These are phyloP conservation scores for Escovopsis weberi DNA, from an alignment of 2,329 filamentous ascomycete species.

Conservation along the genomic window DNA sequence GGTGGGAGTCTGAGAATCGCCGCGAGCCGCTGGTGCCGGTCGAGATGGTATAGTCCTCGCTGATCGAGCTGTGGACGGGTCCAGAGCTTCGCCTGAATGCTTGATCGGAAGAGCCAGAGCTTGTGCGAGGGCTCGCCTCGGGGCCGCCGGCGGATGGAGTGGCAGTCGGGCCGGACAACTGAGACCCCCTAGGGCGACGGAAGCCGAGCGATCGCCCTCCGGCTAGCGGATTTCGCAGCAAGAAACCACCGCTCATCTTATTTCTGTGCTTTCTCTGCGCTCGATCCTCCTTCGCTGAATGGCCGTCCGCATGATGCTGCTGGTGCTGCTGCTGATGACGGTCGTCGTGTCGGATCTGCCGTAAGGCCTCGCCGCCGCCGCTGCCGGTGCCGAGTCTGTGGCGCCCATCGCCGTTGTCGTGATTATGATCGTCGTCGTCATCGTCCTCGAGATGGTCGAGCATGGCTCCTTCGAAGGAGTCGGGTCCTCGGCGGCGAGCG, in stretches of 20 bases:
- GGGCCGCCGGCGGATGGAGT: not conserved
- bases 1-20: slow-evolving; percentile 3
- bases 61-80: slow-evolving; percentile 1
- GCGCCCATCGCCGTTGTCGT: not conserved
- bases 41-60: not conserved
- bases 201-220: slow-evolving; percentile 17
- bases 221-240: slow-evolving; percentile 31
- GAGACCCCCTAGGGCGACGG: slow-evolving; percentile 10
- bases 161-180: not conserved
- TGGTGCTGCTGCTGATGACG: slow-evolving; percentile 7
- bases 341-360: slow-evolving; percentile 1
- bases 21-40: not conserved
- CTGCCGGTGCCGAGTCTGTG: not conserved
- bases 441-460: slow-evolving; percentile 4
- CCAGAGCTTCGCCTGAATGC: slow-evolving; percentile 1
- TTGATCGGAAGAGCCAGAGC: slow-evolving; percentile 1
- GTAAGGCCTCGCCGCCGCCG: not conserved
- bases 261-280: slow-evolving; percentile 23
- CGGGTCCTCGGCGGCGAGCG: slow-evolving; percentile 14
- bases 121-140: slow-evolving; percentile 1
- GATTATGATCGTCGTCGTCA: not conserved
- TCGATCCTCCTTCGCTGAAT: slow-evolving; percentile 13
- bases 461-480: slow-evolving; percentile 7
- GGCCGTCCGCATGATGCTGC: slow-evolving; percentile 4
- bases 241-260: slow-evolving; percentile 34